Evolutionary conservation across 768 basidiomycete genomes (phyloP).

Genomic region (Amanita jacksonii): DNA sequence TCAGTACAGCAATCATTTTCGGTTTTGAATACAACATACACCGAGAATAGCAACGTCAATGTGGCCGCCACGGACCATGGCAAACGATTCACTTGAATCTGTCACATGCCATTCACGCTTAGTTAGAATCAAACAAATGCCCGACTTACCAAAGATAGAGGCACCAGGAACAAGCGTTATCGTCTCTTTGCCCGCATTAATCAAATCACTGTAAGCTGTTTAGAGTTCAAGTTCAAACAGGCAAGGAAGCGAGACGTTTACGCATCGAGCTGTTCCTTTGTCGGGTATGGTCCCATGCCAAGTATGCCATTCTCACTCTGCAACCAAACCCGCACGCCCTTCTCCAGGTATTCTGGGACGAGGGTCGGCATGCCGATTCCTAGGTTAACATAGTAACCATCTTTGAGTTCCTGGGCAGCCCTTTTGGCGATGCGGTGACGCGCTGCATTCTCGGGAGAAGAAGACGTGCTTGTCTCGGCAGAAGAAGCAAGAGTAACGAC

Average conservation of each 20-base stretch:
- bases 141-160: conserved; percentile 71
- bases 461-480: conserved; percentile 18
- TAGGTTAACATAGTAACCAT: conserved; percentile 83
- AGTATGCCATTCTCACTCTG: conserved; percentile 90
- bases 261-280: conserved; percentile 71
- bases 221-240: not conserved
- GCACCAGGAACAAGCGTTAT: conserved; percentile 89
- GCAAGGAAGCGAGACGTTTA: conserved; percentile 26
- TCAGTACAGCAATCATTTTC: conserved; percentile 4
- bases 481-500: conserved; percentile 56
- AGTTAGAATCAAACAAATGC: not conserved
- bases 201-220: conserved; percentile 54
- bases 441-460: conserved; percentile 41
- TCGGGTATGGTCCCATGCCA: conserved; percentile 88
- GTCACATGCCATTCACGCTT: conserved; percentile 8
- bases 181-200: conserved; percentile 94
- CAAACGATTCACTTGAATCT: conserved; percentile 92
- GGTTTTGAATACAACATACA: conserved; percentile 32
- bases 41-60: conserved; percentile 91
- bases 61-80: conserved; percentile 97
- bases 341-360: conserved; percentile 68
- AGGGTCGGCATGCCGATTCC: conserved; percentile 91
- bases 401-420: conserved; percentile 82
- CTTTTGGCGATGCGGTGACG: conserved; percentile 75
- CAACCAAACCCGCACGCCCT: conserved; percentile 74